Conservation (phyloP, 2,329 filamentous ascomycete genomes). For the Neofusicoccum umdonicola region DNA sequence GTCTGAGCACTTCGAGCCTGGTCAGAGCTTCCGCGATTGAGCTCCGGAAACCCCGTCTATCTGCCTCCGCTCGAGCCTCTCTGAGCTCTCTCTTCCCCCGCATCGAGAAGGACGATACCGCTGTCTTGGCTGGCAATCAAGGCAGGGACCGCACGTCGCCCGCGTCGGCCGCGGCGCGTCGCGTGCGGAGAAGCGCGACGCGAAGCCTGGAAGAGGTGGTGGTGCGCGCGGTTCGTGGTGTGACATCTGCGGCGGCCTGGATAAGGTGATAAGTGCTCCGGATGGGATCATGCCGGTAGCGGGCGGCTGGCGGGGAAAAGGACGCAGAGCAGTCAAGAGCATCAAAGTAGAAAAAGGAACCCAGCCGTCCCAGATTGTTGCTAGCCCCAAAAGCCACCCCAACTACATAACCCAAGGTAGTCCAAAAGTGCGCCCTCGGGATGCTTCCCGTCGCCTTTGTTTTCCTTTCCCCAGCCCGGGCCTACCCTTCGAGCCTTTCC, state of each 20-base stretch:
- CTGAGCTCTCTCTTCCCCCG: neutral
- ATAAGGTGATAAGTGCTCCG: neutral
- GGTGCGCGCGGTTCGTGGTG: constrained; percentile 6
- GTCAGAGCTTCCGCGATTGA: neutral
- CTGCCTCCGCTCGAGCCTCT: neutral
- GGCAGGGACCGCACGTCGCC: neutral
- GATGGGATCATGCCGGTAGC: neutral
- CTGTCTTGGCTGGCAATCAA: neutral
- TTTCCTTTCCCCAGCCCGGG: no score
- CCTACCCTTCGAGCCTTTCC: neutral
- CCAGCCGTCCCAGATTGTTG: neutral
- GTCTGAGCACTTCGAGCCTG: neutral
- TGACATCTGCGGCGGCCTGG: neutral
- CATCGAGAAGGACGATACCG: neutral
- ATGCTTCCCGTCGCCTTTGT: no score
- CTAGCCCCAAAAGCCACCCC: neutral
- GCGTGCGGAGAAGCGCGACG: neutral
- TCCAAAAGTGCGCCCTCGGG: no score
- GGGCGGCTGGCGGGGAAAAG: neutral
- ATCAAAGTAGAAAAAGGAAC: neutral
- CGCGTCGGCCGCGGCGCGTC: neutral
- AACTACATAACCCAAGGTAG: no score
- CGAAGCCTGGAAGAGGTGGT: no score
- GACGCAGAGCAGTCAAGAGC: no score
- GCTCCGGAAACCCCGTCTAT: no score